These are phyloP conservation scores for Boletus eberwhitei DNA, from an alignment of 768 basidiomycete genomes.

Conservation along the genomic window DNA sequence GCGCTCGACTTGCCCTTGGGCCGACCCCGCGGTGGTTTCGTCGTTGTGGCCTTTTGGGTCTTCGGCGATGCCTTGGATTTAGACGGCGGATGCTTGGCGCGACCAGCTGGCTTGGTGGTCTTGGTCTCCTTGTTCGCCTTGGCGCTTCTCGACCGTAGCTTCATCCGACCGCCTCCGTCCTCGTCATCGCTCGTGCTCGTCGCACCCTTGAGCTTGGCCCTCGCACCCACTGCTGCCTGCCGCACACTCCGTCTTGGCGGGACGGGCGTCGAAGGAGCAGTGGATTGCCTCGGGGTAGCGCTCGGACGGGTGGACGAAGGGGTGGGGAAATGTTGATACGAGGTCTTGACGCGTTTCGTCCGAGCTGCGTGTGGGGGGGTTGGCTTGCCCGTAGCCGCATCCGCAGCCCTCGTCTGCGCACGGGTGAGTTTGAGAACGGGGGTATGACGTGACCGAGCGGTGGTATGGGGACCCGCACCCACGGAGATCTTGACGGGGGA, in stretches of 20 bases:
- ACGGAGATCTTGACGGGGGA: conserved; percentile 31
- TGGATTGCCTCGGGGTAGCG: conserved; percentile 7
- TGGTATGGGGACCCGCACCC: background rate
- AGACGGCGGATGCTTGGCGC: conserved; percentile 12
- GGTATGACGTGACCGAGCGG: background rate
- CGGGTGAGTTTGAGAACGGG: conserved; percentile 7
- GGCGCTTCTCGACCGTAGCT: conserved; percentile 14
- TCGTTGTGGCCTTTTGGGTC: conserved; percentile 1
- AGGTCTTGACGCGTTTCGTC: conserved; percentile 17
- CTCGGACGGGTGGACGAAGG: conserved; percentile 21
- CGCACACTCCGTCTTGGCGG: conserved; percentile 27
- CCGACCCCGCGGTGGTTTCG: conserved; percentile 19
- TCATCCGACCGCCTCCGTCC: conserved; percentile 11
- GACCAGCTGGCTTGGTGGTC: background rate
- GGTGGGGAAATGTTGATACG: conserved; percentile 24
- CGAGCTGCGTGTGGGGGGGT: background rate
- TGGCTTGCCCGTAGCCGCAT: background rate
- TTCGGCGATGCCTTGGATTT: conserved; percentile 10
- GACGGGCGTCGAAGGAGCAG: conserved; percentile 15
- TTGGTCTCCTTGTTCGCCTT: conserved; percentile 7
- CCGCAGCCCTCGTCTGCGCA: conserved; percentile 14
- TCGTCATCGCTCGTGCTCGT: conserved; percentile 8
- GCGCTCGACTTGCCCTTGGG: conserved; percentile 13
- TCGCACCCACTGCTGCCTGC: conserved; percentile 21
- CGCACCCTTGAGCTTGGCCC: conserved; percentile 1